These are phyloP conservation scores for Teratosphaeria pseudoeucalypti DNA, from an alignment of 2,329 filamentous ascomycete species.

Conservation along the genomic window DNA sequence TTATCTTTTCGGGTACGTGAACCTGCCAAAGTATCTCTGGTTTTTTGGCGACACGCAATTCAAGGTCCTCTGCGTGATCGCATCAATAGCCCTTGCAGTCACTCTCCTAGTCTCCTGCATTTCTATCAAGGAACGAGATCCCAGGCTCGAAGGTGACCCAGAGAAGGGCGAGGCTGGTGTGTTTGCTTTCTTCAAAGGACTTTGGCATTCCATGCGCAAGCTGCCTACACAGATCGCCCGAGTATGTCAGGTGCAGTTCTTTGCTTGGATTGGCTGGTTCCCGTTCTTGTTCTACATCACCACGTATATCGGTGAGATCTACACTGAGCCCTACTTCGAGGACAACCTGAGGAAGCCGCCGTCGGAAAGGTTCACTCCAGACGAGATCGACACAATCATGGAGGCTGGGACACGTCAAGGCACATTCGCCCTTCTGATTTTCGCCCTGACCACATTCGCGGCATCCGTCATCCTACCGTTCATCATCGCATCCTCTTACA, in stretches of 20 bases:
- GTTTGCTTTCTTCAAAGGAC: constrained; percentile 66
- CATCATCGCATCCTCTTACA: constrained; percentile 72
- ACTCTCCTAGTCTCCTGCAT: constrained; percentile 63
- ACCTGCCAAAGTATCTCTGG: constrained; percentile 63
- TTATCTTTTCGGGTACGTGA: constrained; percentile 75
- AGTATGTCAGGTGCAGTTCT: constrained; percentile 57
- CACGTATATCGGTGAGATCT: constrained; percentile 93
- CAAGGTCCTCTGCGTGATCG: constrained; percentile 80
- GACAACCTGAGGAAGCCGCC: constrained; percentile 61
- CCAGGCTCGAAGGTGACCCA: constrained; percentile 57
- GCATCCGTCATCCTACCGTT: constrained; percentile 79
- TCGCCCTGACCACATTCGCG: constrained; percentile 71
- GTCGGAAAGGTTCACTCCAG: constrained; percentile 37
- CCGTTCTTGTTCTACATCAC: constrained; percentile 91
- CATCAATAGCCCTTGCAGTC: constrained; percentile 58
- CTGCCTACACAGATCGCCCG: constrained; percentile 72
- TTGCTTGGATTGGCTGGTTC: constrained; percentile 91
- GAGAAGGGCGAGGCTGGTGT: constrained; percentile 54
- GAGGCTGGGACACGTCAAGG: constrained; percentile 78
- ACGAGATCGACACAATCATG: constrained; percentile 69
- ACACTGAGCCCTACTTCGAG: constrained; percentile 64
- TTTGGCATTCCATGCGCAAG: constrained; percentile 64
- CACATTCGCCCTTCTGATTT: constrained; percentile 80
- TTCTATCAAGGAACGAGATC: constrained; percentile 68
- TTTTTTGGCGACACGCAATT: constrained; percentile 85